A percentile compares a stretch with the other conserved stretches of the same genome.
phyloP scores from a whole-genome alignment of 2,329 filamentous ascomycete species.

The Cytospora leucostoma region DNA sequence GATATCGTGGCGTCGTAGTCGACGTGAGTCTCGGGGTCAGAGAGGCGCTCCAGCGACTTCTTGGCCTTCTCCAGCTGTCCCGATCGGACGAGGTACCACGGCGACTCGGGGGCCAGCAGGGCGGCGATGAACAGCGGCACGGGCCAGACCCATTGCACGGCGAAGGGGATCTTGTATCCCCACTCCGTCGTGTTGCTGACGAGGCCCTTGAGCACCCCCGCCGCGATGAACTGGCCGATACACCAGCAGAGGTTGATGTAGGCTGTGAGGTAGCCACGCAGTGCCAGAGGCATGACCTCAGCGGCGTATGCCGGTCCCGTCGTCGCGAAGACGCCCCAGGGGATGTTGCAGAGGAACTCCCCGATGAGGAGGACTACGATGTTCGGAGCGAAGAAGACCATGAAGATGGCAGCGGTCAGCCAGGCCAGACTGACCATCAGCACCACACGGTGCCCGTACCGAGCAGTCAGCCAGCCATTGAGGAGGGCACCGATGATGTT shows the following conservation, averaged over 20 bases:
- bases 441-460: slow-evolving; percentile 47
- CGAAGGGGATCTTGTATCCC: slow-evolving; percentile 34
- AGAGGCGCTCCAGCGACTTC: slow-evolving; percentile 34
- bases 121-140: slow-evolving; percentile 29
- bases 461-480: slow-evolving; percentile 45
- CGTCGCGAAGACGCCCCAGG: slow-evolving; percentile 50
- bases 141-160: slow-evolving; percentile 30
- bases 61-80: slow-evolving; percentile 26
- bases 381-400: slow-evolving; percentile 50
- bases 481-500: slow-evolving; percentile 43
- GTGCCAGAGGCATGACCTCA: slow-evolving; percentile 33
- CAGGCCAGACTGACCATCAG: slow-evolving; percentile 45
- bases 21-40: slow-evolving; percentile 34
- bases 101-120: slow-evolving; percentile 32
- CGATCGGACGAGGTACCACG: slow-evolving; percentile 31
- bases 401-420: slow-evolving; percentile 48
- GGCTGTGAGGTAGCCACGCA: slow-evolving; percentile 34
- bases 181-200: slow-evolving; percentile 31
- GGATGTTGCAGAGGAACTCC: slow-evolving; percentile 48
- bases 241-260: slow-evolving; percentile 35
- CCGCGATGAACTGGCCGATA: slow-evolving; percentile 34
- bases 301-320: slow-evolving; percentile 41
- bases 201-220: slow-evolving; percentile 30
- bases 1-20: slow-evolving; percentile 42
- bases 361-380: slow-evolving; percentile 47